Base-by-base conservation (phyloP, 2,329 filamentous ascomycete species). In the Tolypocladium capitatum region DNA sequence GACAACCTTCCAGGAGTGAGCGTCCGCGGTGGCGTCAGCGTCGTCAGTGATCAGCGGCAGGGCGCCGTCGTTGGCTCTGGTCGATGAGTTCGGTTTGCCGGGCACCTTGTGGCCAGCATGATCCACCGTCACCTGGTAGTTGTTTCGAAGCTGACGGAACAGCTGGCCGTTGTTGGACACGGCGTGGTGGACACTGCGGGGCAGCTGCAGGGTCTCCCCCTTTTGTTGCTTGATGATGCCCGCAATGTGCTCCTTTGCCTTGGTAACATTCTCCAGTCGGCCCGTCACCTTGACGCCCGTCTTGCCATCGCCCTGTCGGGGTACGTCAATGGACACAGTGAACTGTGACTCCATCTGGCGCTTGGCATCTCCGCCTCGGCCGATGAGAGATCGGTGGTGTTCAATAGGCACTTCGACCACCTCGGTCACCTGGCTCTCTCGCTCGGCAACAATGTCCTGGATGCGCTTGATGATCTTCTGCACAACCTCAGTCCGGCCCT, bases 11-110 rank as follows among this genome's bases (percentile, higher is more conserved):
- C 90, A 98, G 2, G 85, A 87, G 70, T 94, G 82, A 21, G 74
- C 78, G 53, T 85, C 81, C 7, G 78, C 72, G 21, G 75, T 66
- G 13, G 75, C 69, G 14, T 81, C 78, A 1, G 78, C 76, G 46
- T 92, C 86, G 60, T 97, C 92, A 1, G 90, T 97, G 66, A 97
- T 97, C 56, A 98, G 68, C n/a, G 92, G 92, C 48, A 94, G 76
- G 35, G 79, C 68, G 44, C 72, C 75, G 41, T 77, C 79, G 53
- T 79, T 83, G 35, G 73, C 71, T 21, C 78, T 75, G 9, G 69
- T 63, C 51, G 71, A 64, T 49, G 73, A 67, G 49, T 77, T 67
- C 28, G 84, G 77, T 68, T 83, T 89, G 35, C 81, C 63, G 6
- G 92, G 92, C 4, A 85, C 71, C 48, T 83, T 71, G 51, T 92